Conservation (phyloP, 139 green algal species). For the Auxenochlorella pyrenoidosa region DNA sequence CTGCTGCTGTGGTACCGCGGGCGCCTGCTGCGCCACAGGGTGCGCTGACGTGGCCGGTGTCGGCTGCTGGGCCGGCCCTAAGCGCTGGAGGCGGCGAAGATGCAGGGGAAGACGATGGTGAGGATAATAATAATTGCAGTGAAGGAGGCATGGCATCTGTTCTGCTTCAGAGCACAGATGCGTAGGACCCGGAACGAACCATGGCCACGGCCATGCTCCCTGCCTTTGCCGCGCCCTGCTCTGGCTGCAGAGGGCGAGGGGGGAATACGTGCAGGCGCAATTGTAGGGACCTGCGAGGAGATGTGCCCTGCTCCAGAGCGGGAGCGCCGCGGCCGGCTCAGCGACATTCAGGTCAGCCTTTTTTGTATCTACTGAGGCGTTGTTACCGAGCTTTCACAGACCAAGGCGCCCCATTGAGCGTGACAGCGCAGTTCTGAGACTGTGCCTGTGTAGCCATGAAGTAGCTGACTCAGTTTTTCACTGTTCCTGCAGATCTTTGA, state of each 20-base stretch:
- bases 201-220: neutral
- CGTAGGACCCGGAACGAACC: neutral
- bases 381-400: too few species aligned
- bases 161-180: neutral
- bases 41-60: neutral
- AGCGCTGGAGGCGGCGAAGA: neutral
- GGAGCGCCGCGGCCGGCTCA: conserved; percentile 53
- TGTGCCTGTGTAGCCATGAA: neutral
- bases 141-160: too few species aligned
- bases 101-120: neutral
- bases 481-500: conserved; percentile 68
- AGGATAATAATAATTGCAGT: too few species aligned
- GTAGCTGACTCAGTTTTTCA: neutral
- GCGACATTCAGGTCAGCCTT: conserved; percentile 54
- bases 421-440: neutral
- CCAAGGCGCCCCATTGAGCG: neutral
- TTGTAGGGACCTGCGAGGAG: conserved; percentile 68
- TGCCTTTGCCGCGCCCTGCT: neutral
- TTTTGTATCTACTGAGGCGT: too few species aligned
- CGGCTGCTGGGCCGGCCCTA: neutral
- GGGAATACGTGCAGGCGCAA: conserved; percentile 18
- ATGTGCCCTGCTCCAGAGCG: conserved; percentile 78
- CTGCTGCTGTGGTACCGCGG: neutral
- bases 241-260: neutral
- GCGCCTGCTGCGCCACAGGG: neutral